Conservation (phyloP, 2,329 filamentous ascomycete species). For the Arthrobotrys musiformis region DNA sequence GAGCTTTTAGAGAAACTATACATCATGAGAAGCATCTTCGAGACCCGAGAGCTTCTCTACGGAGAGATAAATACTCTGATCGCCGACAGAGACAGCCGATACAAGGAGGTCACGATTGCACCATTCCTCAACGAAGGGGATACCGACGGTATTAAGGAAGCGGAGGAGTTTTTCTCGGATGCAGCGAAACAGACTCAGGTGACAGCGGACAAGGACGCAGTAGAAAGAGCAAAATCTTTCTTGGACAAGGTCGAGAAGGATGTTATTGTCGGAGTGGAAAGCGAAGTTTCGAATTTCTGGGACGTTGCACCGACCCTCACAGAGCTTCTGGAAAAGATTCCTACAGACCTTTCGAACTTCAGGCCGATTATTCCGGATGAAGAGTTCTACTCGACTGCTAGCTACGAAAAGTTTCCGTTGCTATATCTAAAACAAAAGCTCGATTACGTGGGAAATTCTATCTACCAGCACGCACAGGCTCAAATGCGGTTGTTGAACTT, state of each 20-base stretch:
- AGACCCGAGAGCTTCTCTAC: constrained; percentile 87
- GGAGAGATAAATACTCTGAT: constrained; percentile 86
- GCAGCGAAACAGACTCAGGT: constrained; percentile 79
- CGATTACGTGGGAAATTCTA: constrained; percentile 87
- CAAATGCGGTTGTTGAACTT: constrained; percentile 54
- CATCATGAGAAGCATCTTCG: constrained; percentile 95
- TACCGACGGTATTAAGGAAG: constrained; percentile 80
- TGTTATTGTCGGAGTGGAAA: constrained; percentile 86
- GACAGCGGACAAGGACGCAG: constrained; percentile 76
- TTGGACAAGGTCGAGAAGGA: constrained; percentile 82
- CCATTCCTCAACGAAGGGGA: constrained; percentile 81
- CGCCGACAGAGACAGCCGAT: constrained; percentile 84
- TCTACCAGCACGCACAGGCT: constrained; percentile 72
- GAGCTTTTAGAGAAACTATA: constrained; percentile 95
- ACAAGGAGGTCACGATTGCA: constrained; percentile 82
- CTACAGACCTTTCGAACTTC: constrained; percentile 65
- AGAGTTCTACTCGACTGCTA: constrained; percentile 87
- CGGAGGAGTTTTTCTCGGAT: constrained; percentile 81
- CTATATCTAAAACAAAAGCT: constrained; percentile 91
- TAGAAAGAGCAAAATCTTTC: constrained; percentile 80
- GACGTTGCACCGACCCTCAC: constrained; percentile 89
- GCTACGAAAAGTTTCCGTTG: constrained; percentile 81
- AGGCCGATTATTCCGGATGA: constrained; percentile 72
- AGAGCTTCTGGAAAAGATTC: constrained; percentile 82
- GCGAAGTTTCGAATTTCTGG: constrained; percentile 95